Evolutionary conservation across 192 early-diverging fungal species (phyloP), one percentile per base, ranked within the genome.

Genomic region (Chytriomyces confervae): DNA sequence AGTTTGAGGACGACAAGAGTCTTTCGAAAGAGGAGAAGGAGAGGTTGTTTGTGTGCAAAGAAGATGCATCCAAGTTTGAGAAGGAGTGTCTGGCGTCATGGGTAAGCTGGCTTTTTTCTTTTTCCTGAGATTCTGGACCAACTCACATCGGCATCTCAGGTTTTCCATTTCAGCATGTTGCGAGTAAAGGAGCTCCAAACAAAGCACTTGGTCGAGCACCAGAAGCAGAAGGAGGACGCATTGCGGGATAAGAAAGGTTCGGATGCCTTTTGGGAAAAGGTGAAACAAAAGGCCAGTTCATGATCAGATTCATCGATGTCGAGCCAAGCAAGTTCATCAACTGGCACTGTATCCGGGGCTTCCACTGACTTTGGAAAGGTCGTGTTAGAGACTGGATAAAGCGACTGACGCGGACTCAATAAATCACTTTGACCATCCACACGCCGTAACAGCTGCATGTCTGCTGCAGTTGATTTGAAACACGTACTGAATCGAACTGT

Each of bases 11-110:
- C 60, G 82, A 84, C 69, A 50, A 48, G 47, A 62, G n/a, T 7
- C 73, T 86, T n/a, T 36, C 80, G 6, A 77, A 64, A 23, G 79
- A 78, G 5, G 85, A 81, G 50, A 8, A 57, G 50, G 6, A 62
- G 62, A 57, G 53, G 63, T 62, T 86, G 47, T 84, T 81, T 73
- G 78, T 79, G n/a, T 93, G 92, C 77, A 67, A 82, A 61, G 75
- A 85, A n/a, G 75, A 82, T 29, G 84, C 87, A 80, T 82, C 84
- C 43, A 60, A 77, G 51, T 93, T 91, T 72, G 88, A 92, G 47
- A 82, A 85, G 18, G 89, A 85, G 3, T 93, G 92, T 72, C 86
- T 93, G 79, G 84, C 91, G 53, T 91, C 90, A 47, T 93, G 92
- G 92, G 92, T 93, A 81, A 83, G 77, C 8, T 10, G 5, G 18